These are phyloP conservation scores for Earliella scabrosa DNA, from an alignment of 1,284 basidiomycete species.

Conservation along the genomic window DNA sequence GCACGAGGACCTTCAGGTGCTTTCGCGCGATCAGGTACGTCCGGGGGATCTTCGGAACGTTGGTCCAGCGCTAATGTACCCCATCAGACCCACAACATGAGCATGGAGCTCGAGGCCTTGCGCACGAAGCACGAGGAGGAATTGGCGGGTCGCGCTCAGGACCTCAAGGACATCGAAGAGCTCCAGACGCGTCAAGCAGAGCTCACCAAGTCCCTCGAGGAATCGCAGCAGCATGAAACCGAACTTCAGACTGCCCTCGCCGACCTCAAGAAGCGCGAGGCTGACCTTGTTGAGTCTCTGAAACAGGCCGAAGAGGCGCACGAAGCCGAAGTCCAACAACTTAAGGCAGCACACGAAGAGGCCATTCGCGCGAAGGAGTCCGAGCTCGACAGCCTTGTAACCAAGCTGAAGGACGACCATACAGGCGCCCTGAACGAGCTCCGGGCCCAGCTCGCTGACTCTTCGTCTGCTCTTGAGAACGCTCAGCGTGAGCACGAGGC, in stretches of 20 bases:
- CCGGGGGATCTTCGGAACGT: too few relatives aligned
- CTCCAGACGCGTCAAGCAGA: slow-evolving; percentile 60
- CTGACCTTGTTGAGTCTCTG: slow-evolving; percentile 54
- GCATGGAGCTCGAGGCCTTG: slow-evolving; percentile 78
- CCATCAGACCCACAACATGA: slow-evolving; percentile 83
- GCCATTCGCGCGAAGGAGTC: slow-evolving; percentile 53
- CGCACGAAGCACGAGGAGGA: slow-evolving; percentile 63
- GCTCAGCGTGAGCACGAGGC: slow-evolving; percentile 38
- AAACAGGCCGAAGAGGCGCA: slow-evolving; percentile 54
- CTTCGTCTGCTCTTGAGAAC: slow-evolving; percentile 32
- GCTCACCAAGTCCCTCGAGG: slow-evolving; percentile 52
- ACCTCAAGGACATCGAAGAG: slow-evolving; percentile 46
- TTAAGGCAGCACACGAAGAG: slow-evolving; percentile 60
- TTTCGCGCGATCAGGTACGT: slow-evolving; percentile 86
- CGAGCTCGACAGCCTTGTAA: slow-evolving; percentile 54
- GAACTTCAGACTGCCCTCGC: slow-evolving; percentile 45
- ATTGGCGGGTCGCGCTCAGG: slow-evolving; percentile 39
- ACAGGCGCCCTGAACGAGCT: slow-evolving; percentile 33
- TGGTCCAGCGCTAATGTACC: too few relatives aligned
- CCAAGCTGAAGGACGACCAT: slow-evolving; percentile 49
- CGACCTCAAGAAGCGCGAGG: slow-evolving; percentile 59
- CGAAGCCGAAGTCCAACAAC: slow-evolving; percentile 41
- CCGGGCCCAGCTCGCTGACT: slow-evolving; percentile 35
- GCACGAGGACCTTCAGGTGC: slow-evolving; percentile 76
- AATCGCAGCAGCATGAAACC: slow-evolving; percentile 42